Evolutionary conservation across 2,329 filamentous ascomycete species (phyloP).

Genomic region (Aspergillus proliferans): DNA sequence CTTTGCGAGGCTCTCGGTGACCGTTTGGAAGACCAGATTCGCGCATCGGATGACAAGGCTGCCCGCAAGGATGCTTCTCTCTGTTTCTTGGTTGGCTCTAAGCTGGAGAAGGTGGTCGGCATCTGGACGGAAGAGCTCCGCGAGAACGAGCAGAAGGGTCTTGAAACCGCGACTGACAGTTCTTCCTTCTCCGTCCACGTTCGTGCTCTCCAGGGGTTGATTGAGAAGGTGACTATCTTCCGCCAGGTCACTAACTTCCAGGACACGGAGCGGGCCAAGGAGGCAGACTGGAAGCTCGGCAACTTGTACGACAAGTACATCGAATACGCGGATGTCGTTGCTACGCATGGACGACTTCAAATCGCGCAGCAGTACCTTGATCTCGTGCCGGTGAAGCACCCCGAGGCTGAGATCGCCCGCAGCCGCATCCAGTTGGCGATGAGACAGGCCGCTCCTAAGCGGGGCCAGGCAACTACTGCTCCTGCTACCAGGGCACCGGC

Average conservation of each 20-base stretch:
- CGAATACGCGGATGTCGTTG: constrained; percentile 93
- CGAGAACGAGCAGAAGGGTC: constrained; percentile 69
- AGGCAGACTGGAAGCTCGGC: constrained; percentile 80
- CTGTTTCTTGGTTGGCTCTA: constrained; percentile 92
- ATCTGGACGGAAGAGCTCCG: constrained; percentile 91
- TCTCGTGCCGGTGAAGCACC: constrained; percentile 74
- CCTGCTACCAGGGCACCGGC: constrained; percentile 36
- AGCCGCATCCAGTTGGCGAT: constrained; percentile 81
- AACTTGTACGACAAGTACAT: constrained; percentile 89
- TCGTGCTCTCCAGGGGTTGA: constrained; percentile 79
- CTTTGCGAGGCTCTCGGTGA: constrained; percentile 94
- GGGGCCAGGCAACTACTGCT: constrained; percentile 35
- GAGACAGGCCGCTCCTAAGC: constrained; percentile 50
- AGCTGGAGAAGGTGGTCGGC: constrained; percentile 90
- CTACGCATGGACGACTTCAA: constrained; percentile 77
- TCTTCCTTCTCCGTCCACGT: constrained; percentile 90
- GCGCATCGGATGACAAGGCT: constrained; percentile 48
- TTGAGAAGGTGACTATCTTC: constrained; percentile 98
- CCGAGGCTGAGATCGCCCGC: constrained; percentile 78
- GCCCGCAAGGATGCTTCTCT: constrained; percentile 84
- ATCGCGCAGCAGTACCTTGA: constrained; percentile 88
- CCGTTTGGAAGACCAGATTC: constrained; percentile 66
- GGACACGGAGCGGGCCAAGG: constrained; percentile 65
- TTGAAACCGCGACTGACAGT: constrained; percentile 63
- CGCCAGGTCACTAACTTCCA: constrained; percentile 87